Percentiles rank a stretch among this genome's conserved stretches.
phyloP scores from a whole-genome alignment of 2,329 filamentous ascomycete species.

The Dothistroma pini region DNA sequence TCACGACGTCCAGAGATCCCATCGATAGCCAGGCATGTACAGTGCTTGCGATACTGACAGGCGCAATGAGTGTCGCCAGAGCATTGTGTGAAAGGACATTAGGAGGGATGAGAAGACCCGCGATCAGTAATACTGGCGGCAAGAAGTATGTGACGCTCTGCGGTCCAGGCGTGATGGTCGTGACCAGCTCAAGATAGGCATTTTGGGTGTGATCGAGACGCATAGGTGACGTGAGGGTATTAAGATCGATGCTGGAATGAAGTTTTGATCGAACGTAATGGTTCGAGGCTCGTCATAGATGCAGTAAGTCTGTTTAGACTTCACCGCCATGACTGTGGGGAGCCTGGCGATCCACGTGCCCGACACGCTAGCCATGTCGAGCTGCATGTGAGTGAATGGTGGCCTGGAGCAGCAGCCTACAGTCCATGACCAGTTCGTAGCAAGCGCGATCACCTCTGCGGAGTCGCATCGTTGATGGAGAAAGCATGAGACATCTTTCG shows the following conservation, averaged over 20 bases:
- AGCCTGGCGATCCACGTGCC: neutral
- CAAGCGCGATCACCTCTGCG: too few relatives aligned
- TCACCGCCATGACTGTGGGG: neutral
- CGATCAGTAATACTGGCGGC: conserved; percentile 25
- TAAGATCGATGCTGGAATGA: neutral
- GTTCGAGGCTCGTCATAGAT: neutral
- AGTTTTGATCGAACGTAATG: neutral
- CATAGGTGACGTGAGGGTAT: neutral
- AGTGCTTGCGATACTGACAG: conserved; percentile 22
- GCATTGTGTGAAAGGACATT: conserved; percentile 17
- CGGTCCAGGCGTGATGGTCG: conserved; percentile 29
- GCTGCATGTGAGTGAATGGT: neutral
- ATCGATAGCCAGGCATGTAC: conserved; percentile 30
- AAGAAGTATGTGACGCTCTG: conserved; percentile 29
- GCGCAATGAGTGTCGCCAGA: conserved; percentile 27
- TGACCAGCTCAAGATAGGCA: conserved; percentile 7
- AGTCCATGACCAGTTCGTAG: too few relatives aligned
- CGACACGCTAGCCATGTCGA: neutral
- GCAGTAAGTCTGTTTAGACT: neutral
- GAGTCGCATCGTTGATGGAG: neutral
- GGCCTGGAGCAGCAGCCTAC: neutral
- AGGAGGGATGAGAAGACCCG: conserved; percentile 28
- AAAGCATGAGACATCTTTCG: neutral
- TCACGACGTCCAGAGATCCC: conserved; percentile 31
- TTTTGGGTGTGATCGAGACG: neutral